phyloP scores from a whole-genome alignment of 208 protist genomes.

The Leishmania gerbilli region DNA sequence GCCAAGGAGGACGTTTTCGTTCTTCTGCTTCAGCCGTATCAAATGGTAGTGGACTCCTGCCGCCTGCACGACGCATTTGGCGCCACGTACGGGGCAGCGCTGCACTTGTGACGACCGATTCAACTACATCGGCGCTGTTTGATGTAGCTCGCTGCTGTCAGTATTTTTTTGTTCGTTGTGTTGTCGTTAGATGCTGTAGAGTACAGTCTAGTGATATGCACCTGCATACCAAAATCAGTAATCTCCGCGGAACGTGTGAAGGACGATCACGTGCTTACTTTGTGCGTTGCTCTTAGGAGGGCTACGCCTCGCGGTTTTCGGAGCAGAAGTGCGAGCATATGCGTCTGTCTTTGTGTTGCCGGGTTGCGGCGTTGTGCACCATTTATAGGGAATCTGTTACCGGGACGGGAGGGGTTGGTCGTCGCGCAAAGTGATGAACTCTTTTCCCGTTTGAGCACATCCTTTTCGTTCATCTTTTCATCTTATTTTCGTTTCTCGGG shows the following conservation, averaged over 20 bases:
- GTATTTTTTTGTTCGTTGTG: not conserved
- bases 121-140: not conserved
- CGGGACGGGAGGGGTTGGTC: not conserved
- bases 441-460: not conserved
- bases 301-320: not conserved
- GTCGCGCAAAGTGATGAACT: not conserved
- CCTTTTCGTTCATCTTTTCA: not conserved
- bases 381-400: not conserved
- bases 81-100: conserved; percentile 25
- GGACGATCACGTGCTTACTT: not conserved
- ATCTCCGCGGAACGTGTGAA: not conserved
- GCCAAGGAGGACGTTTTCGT: conserved; percentile 70
- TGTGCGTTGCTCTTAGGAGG: not conserved
- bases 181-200: not conserved
- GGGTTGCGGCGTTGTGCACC: not conserved
- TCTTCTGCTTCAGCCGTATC: conserved; percentile 78
- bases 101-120: conserved; percentile 16
- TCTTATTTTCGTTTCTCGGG: conserved; percentile 5
- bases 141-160: not conserved
- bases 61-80: conserved; percentile 76
- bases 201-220: not conserved
- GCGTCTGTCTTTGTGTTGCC: not conserved
- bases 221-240: not conserved
- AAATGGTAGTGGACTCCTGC: conserved; percentile 82
- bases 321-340: not conserved